phyloP scores from a whole-genome alignment of 2,329 filamentous ascomycete genomes.

The Ramularia collo-cygni region DNA sequence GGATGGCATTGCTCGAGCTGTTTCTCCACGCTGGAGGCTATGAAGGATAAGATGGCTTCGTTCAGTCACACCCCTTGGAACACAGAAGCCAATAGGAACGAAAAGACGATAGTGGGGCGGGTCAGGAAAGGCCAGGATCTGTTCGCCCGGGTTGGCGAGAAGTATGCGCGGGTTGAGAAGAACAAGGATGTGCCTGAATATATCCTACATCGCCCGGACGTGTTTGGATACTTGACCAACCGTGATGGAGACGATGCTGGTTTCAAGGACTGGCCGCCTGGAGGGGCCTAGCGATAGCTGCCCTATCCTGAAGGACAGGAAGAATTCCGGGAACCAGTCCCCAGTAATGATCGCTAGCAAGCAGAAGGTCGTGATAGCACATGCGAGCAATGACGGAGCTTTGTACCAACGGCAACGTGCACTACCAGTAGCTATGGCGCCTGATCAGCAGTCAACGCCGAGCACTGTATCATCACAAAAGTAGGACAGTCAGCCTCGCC shows the following conservation, averaged over 20 bases:
- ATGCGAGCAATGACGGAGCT: no score
- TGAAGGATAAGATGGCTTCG: constrained; percentile 50
- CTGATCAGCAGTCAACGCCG: no score
- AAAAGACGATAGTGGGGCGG: constrained; percentile 43
- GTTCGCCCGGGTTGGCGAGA: constrained; percentile 47
- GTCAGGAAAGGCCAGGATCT: constrained; percentile 50
- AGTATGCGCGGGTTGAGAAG: constrained; percentile 43
- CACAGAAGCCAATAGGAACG: constrained; percentile 43
- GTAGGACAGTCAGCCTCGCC: no score
- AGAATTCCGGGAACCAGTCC: no score
- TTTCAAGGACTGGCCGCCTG: background rate
- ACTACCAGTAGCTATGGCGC: no score
- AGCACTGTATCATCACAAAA: no score
- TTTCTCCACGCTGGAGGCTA: constrained; percentile 52
- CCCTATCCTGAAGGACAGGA: no score
- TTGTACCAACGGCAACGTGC: no score
- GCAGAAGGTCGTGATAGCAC: no score
- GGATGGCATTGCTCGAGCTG: constrained; percentile 59
- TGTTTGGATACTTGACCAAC: constrained; percentile 35
- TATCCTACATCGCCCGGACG: constrained; percentile 29
- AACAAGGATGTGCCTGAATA: constrained; percentile 49
- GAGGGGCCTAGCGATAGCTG: background rate
- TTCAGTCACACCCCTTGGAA: constrained; percentile 53
- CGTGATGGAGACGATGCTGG: constrained; percentile 27
- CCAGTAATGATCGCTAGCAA: no score